Conservation (phyloP, 2,329 filamentous ascomycete species). For the Chrysoporthe austroafricana region DNA sequence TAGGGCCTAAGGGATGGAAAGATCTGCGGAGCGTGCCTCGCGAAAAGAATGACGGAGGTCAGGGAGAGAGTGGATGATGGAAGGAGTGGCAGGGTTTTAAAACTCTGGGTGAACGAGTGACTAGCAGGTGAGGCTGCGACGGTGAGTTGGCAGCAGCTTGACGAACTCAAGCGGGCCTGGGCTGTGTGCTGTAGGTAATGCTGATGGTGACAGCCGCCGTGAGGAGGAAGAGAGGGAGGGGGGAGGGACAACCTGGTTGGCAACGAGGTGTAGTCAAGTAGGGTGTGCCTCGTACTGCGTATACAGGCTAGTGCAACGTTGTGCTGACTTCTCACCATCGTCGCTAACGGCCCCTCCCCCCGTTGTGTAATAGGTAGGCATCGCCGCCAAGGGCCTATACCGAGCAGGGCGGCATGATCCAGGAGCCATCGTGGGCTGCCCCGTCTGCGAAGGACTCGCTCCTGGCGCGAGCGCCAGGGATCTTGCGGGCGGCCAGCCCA, state of each 20-base stretch:
- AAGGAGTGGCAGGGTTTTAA: slow-evolving; percentile 23
- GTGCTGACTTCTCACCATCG: slow-evolving; percentile 11
- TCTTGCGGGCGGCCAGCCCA: slow-evolving; percentile 11
- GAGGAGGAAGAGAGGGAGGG: slow-evolving; percentile 1
- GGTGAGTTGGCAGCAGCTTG: slow-evolving; percentile 15
- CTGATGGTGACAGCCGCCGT: slow-evolving; percentile 10
- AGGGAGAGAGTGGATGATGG: slow-evolving; percentile 11
- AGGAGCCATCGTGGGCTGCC: background rate
- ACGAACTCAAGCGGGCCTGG: slow-evolving; percentile 10
- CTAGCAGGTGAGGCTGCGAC: slow-evolving; percentile 24
- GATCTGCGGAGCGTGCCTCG: slow-evolving; percentile 12
- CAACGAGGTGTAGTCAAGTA: slow-evolving; percentile 12
- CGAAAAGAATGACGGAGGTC: slow-evolving; percentile 21
- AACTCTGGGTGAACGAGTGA: slow-evolving; percentile 19
- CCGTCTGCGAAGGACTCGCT: too few relatives aligned
- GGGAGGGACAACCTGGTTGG: background rate
- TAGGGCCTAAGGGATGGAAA: slow-evolving; percentile 11
- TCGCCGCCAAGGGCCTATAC: background rate
- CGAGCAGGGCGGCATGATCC: background rate
- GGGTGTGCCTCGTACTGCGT: slow-evolving; percentile 21
- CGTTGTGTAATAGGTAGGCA: background rate
- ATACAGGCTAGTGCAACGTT: slow-evolving; percentile 10
- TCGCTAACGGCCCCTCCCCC: background rate
- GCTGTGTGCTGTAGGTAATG: slow-evolving; percentile 7
- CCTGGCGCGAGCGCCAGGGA: too few relatives aligned